phyloP scores from a whole-genome alignment of 2,329 filamentous ascomycete genomes.

The Zasmidium citrigriseum region DNA sequence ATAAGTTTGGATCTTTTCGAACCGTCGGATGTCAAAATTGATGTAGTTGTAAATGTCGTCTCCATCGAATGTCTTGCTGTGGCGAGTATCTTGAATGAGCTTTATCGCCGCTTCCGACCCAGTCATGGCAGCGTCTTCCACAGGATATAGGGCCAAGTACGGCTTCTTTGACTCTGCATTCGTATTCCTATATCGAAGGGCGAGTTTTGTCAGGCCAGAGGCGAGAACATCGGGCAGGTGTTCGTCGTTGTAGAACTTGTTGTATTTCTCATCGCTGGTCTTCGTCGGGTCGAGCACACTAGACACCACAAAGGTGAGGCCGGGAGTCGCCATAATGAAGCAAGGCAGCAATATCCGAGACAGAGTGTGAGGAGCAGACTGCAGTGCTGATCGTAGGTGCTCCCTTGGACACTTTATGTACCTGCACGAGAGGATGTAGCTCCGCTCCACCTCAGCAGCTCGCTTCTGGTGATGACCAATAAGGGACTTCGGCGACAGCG shows the following conservation, averaged over 20 bases:
- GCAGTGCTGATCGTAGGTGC: neutral
- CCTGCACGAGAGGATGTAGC: too few species aligned
- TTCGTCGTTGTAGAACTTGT: constrained; percentile 11
- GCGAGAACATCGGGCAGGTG: constrained; percentile 2
- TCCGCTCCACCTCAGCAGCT: too few species aligned
- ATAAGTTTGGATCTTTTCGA: constrained; percentile 22
- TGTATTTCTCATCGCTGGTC: constrained; percentile 9
- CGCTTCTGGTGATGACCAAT: too few species aligned
- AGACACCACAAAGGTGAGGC: constrained; percentile 9
- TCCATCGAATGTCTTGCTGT: constrained; percentile 11
- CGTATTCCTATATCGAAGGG: constrained; percentile 20
- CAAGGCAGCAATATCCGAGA: too few species aligned
- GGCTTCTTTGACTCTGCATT: constrained; percentile 10
- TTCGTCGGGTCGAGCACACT: constrained; percentile 3
- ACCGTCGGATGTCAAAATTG: constrained; percentile 13
- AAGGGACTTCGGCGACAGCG: too few species aligned
- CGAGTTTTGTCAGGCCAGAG: constrained; percentile 8
- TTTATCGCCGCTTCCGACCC: constrained; percentile 9
- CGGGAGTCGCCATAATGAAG: neutral
- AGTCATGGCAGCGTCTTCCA: constrained; percentile 8
- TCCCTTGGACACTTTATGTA: too few species aligned
- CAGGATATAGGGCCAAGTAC: constrained; percentile 23
- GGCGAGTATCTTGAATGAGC: constrained; percentile 7
- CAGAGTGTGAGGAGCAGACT: neutral
- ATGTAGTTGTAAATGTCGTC: constrained; percentile 11